A percentile compares a stretch with the other conserved stretches of the same genome.
These are phyloP conservation scores for Colletotrichum neosansevieriae DNA, from an alignment of 2,329 filamentous ascomycete genomes.

Conservation along the genomic window DNA sequence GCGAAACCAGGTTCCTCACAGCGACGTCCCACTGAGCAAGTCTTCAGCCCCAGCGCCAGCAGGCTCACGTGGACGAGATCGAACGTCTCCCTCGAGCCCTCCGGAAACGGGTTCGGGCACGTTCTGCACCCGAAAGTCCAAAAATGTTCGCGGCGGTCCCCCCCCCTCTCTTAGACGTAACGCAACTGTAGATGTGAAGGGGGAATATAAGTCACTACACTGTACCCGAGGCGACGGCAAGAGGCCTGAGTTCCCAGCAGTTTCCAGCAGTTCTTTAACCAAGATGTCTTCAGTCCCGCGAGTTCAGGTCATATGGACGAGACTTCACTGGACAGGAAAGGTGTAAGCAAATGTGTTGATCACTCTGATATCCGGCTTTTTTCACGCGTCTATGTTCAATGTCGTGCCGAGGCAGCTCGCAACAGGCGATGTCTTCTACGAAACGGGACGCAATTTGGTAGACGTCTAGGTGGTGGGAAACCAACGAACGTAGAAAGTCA, in stretches of 20 bases:
- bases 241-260: neutral
- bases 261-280: neutral
- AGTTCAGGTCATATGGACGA: neutral
- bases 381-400: no score
- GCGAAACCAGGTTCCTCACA: slow-evolving; percentile 33
- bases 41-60: slow-evolving; percentile 37
- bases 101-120: slow-evolving; percentile 39
- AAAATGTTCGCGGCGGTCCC: slow-evolving; percentile 26
- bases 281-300: neutral
- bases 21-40: slow-evolving; percentile 38
- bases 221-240: no score
- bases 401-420: no score
- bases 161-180: neutral
- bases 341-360: neutral
- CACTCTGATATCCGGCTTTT: neutral
- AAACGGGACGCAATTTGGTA: no score
- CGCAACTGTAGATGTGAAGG: no score
- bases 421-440: no score
- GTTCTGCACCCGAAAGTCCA: slow-evolving; percentile 34
- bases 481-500: no score
- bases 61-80: slow-evolving; percentile 42
- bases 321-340: neutral
- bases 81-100: slow-evolving; percentile 33
- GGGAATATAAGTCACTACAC: no score
- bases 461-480: no score